Conservation (phyloP, 306 rosid species). For the Begonia loranthoides region DNA sequence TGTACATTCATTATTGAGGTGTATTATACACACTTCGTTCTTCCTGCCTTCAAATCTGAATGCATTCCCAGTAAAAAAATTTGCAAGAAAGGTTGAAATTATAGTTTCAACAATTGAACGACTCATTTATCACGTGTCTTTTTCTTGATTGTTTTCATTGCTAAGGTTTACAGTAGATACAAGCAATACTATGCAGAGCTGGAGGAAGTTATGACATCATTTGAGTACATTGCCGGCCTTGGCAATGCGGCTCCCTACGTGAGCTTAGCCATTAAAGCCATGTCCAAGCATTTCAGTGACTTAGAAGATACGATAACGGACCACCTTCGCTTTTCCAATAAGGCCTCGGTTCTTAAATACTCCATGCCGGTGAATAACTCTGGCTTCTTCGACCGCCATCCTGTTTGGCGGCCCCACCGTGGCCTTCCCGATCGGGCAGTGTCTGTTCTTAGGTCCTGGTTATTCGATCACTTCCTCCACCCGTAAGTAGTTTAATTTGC, state of each 20-base stretch:
- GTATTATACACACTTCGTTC: too few relatives aligned
- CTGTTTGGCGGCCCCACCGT: slow-evolving; percentile 85
- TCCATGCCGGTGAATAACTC: slow-evolving; percentile 29
- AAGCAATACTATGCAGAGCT: slow-evolving; percentile 75
- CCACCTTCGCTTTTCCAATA: slow-evolving; percentile 46
- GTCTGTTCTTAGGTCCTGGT: slow-evolving; percentile 66
- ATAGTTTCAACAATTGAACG: too few relatives aligned
- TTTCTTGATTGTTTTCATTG: too few relatives aligned
- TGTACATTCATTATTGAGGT: too few relatives aligned
- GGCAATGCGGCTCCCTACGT: slow-evolving; percentile 76
- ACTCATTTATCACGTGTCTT: too few relatives aligned
- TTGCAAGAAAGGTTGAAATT: too few relatives aligned
- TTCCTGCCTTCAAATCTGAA: too few relatives aligned
- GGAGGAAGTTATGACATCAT: slow-evolving; percentile 52
- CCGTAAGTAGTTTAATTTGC: too few relatives aligned
- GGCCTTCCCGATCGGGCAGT: slow-evolving; percentile 90
- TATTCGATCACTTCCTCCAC: slow-evolving; percentile 79
- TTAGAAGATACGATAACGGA: slow-evolving; percentile 61
- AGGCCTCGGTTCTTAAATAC: slow-evolving; percentile 26
- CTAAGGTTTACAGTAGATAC: slow-evolving; percentile 64
- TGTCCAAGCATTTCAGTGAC: slow-evolving; percentile 68
- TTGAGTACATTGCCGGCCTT: slow-evolving; percentile 72
- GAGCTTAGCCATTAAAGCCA: slow-evolving; percentile 60
- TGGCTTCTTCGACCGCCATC: slow-evolving; percentile 55
- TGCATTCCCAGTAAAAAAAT: too few relatives aligned